Percentiles rank a stretch among this genome's conserved stretches.
Conservation (phyloP, 2,329 filamentous ascomycete genomes). For the Fusarium nematophilum region DNA sequence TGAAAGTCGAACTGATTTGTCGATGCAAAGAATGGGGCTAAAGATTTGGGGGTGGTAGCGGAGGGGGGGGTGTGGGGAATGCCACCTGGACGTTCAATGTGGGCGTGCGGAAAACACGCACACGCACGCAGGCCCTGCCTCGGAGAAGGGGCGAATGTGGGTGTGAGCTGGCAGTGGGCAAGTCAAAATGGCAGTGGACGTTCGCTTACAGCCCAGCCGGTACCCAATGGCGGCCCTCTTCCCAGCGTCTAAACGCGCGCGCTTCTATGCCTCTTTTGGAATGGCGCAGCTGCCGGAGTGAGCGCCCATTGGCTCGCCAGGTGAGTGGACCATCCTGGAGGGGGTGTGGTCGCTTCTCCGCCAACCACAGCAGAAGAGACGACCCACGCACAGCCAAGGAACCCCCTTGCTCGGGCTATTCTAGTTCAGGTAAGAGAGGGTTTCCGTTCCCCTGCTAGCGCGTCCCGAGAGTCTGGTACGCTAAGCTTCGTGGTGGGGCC, state of each 20-base stretch:
- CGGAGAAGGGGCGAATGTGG: slow-evolving; percentile 11
- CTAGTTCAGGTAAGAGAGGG: slow-evolving; percentile 16
- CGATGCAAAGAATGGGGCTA: slow-evolving; percentile 18
- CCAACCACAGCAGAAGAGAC: slow-evolving; percentile 42
- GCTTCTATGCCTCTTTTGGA: slow-evolving; percentile 32
- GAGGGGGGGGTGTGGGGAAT: slow-evolving; percentile 26
- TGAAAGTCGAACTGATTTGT: slow-evolving; percentile 13
- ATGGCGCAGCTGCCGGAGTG: slow-evolving; percentile 36
- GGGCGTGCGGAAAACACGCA: no score
- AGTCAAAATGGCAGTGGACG: slow-evolving; percentile 29
- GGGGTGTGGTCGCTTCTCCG: slow-evolving; percentile 26
- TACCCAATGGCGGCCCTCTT: slow-evolving; percentile 44
- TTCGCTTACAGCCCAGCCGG: slow-evolving; percentile 46
- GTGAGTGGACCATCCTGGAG: no score
- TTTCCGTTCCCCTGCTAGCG: slow-evolving; percentile 44
- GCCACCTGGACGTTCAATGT: slow-evolving; percentile 3
- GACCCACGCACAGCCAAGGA: slow-evolving; percentile 10
- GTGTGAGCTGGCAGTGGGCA: slow-evolving; percentile 44
- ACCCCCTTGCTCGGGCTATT: slow-evolving; percentile 18
- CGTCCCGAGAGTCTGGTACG: slow-evolving; percentile 52
- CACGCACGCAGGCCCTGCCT: no score
- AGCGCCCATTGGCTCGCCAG: slow-evolving; percentile 41
- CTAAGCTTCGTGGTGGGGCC: slow-evolving; percentile 39
- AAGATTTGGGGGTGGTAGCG: no score
- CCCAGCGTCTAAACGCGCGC: slow-evolving; percentile 47